Conservation (phyloP, 2,329 filamentous ascomycete genomes). For the Botrytis galanthina region DNA sequence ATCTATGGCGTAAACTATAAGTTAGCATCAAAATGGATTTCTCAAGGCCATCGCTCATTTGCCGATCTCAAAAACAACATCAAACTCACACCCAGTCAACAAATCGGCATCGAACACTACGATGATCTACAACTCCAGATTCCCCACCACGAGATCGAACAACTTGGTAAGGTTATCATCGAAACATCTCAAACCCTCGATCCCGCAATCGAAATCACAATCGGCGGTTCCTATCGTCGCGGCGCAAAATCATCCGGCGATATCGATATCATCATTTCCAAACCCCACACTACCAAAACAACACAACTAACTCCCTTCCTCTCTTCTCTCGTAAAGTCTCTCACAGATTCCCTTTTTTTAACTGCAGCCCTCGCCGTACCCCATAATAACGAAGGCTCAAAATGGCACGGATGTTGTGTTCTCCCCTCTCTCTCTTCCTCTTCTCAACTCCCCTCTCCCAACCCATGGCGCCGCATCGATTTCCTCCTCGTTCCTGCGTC, state of each 20-base stretch:
- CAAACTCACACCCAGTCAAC: slow-evolving; percentile 66
- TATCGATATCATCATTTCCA: slow-evolving; percentile 82
- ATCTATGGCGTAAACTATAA: slow-evolving; percentile 75
- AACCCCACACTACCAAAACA: slow-evolving; percentile 52
- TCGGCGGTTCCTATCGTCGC: slow-evolving; percentile 82
- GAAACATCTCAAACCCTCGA: slow-evolving; percentile 60
- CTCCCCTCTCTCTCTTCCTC: slow-evolving; percentile 51
- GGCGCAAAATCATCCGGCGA: slow-evolving; percentile 74
- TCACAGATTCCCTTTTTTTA: slow-evolving; percentile 65
- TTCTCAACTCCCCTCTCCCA: slow-evolving; percentile 40
- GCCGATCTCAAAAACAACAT: slow-evolving; percentile 65
- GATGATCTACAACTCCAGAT: slow-evolving; percentile 77
- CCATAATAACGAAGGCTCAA: slow-evolving; percentile 54
- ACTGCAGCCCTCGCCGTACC: slow-evolving; percentile 65
- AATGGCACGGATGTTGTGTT: slow-evolving; percentile 85
- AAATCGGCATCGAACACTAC: slow-evolving; percentile 75
- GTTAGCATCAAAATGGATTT: slow-evolving; percentile 73
- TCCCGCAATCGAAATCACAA: slow-evolving; percentile 62
- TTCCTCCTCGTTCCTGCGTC: slow-evolving; percentile 76
- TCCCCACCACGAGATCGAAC: slow-evolving; percentile 70
- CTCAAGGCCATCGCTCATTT: slow-evolving; percentile 70
- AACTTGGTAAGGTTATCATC: slow-evolving; percentile 64
- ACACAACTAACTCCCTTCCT: slow-evolving; percentile 62
- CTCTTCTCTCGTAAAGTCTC: slow-evolving; percentile 57
- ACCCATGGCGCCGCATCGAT: slow-evolving; percentile 76